These are phyloP conservation scores for Chernovozyma sophiae-reginae DNA, from an alignment of 1,139 yeast genomes.

Conservation along the genomic window DNA sequence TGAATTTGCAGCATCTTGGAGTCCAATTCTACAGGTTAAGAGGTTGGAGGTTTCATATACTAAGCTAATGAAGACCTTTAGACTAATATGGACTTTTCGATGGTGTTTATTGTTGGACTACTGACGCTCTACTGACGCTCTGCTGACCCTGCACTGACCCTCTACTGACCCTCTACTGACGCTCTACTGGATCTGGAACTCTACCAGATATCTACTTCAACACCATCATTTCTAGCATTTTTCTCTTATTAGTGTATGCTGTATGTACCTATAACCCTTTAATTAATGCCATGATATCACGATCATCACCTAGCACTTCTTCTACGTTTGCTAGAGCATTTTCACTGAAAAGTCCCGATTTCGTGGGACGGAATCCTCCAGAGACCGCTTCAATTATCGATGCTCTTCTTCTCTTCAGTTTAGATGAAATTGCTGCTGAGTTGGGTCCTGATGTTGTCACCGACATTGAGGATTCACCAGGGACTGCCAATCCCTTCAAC, in stretches of 20 bases:
- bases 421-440: constrained; percentile 17
- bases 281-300: constrained; percentile 43
- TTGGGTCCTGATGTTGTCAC: constrained; percentile 5
- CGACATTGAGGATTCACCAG: constrained; percentile 11
- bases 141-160: too few relatives aligned
- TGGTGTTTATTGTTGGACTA: too few relatives aligned
- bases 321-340: constrained; percentile 69
- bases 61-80: too few relatives aligned
- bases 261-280: constrained; percentile 29
- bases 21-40: too few relatives aligned
- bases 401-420: constrained; percentile 47
- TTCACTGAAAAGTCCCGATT: constrained; percentile 70
- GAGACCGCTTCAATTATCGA: constrained; percentile 71
- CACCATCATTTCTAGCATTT: too few relatives aligned
- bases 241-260: background rate
- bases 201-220: too few relatives aligned
- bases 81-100: too few relatives aligned
- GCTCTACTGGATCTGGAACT: too few relatives aligned
- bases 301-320: constrained; percentile 48
- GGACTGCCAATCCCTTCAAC: background rate
- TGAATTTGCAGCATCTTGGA: too few relatives aligned
- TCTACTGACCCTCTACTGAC: too few relatives aligned
- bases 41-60: too few relatives aligned
- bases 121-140: too few relatives aligned
- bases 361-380: constrained; percentile 70